Conservation (phyloP, 768 basidiomycete species). For the Calocybe indica region DNA sequence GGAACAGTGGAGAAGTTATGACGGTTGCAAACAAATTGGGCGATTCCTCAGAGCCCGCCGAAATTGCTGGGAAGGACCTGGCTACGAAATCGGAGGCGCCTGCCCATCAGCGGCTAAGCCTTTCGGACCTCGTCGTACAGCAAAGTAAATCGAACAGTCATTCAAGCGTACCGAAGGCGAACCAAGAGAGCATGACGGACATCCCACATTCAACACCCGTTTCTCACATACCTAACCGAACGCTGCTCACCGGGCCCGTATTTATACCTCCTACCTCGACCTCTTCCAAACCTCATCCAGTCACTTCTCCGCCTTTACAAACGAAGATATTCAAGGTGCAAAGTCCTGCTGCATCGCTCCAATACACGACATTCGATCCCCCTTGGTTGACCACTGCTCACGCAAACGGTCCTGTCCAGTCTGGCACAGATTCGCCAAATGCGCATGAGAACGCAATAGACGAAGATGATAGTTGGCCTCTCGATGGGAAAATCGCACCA, state of each 20-base stretch:
- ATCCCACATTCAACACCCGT: slow-evolving; percentile 40
- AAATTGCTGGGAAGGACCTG: too few relatives aligned
- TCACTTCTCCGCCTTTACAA: slow-evolving; percentile 2
- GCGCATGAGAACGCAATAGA: slow-evolving; percentile 18
- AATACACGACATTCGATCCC: slow-evolving; percentile 7
- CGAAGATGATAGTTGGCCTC: slow-evolving; percentile 73
- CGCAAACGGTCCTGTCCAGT: slow-evolving; percentile 11
- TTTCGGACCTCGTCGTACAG: too few relatives aligned
- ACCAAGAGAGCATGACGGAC: slow-evolving; percentile 21
- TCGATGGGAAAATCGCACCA: slow-evolving; percentile 56
- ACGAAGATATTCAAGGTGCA: slow-evolving; percentile 38
- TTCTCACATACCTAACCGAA: slow-evolving; percentile 24
- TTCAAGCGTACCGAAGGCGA: too few relatives aligned
- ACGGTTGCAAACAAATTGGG: too few relatives aligned
- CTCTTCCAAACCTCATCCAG: slow-evolving; percentile 16
- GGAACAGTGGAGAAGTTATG: slow-evolving; percentile 41
- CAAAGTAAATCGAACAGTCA: too few relatives aligned
- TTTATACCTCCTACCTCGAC: slow-evolving; percentile 34
- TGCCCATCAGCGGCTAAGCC: too few relatives aligned
- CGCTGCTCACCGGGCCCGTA: slow-evolving; percentile 36
- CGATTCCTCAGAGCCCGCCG: too few relatives aligned
- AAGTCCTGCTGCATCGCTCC: slow-evolving; percentile 38
- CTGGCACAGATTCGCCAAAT: too few relatives aligned
- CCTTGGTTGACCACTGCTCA: slow-evolving; percentile 59
- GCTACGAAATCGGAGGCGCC: too few relatives aligned